phyloP scores from a whole-genome alignment of 352 stramenopile genomes.

The Phytophthora ohioensis region DNA sequence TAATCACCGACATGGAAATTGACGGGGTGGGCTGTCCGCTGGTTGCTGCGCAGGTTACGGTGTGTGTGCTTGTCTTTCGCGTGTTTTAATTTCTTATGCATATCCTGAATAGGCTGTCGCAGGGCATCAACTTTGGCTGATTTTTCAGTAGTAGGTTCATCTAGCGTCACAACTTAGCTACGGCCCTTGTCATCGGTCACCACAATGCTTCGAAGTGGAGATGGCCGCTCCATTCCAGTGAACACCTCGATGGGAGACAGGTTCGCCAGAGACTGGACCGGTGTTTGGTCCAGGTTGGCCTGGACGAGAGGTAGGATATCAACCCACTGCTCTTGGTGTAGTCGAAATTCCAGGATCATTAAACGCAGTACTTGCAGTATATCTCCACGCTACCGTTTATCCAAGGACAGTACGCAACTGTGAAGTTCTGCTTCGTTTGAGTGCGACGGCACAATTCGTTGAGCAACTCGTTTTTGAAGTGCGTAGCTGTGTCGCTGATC shows the following conservation, averaged over 20 bases:
- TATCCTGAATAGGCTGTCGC: neutral
- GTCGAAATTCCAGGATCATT: conserved; percentile 1
- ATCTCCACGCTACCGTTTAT: conserved; percentile 14
- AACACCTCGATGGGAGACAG: neutral
- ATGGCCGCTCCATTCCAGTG: neutral
- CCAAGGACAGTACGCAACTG: conserved; percentile 5
- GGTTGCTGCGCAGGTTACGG: conserved; percentile 2
- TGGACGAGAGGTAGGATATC: neutral
- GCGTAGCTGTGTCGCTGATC: conserved; percentile 9
- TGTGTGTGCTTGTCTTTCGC: neutral
- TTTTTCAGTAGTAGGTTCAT: neutral
- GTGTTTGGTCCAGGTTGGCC: neutral
- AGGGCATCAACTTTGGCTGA: neutral
- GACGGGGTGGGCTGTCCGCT: neutral
- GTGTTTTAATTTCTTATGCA: neutral
- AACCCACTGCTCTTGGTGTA: neutral
- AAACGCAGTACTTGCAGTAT: conserved; percentile 14
- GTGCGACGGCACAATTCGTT: neutral
- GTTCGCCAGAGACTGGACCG: neutral
- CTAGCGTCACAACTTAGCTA: neutral
- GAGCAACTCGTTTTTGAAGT: conserved; percentile 13
- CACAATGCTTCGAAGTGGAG: neutral
- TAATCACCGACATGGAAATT: conserved; percentile 1
- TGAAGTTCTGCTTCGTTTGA: conserved; percentile 16
- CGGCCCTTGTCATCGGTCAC: neutral